Evolutionary conservation across 2,329 filamentous ascomycete genomes (phyloP).

Genomic region (Emydomyces testavorans): DNA sequence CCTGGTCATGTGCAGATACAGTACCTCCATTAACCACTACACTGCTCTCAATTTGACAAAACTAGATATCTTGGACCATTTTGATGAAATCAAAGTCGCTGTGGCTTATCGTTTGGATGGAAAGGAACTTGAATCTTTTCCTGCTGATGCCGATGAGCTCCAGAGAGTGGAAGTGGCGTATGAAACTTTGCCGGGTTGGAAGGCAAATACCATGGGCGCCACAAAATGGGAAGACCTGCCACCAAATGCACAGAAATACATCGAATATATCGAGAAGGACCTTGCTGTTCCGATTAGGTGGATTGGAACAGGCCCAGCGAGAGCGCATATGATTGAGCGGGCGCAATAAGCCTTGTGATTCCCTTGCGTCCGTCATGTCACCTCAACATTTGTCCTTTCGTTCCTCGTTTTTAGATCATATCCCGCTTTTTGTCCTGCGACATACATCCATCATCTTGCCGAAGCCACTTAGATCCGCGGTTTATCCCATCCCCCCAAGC

Average conservation of each 20-base stretch:
- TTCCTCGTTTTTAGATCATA: neutral
- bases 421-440: neutral
- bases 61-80: slow-evolving; percentile 53
- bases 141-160: slow-evolving; percentile 44
- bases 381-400: neutral
- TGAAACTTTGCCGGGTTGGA: slow-evolving; percentile 51
- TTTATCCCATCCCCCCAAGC: neutral
- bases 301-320: slow-evolving; percentile 51
- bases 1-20: slow-evolving; percentile 53
- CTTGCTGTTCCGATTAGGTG: slow-evolving; percentile 49
- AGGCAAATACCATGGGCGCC: slow-evolving; percentile 46
- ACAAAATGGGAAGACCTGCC: slow-evolving; percentile 48
- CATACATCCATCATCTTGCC: neutral
- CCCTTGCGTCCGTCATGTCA: neutral
- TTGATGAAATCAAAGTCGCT: slow-evolving; percentile 52
- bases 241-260: slow-evolving; percentile 46
- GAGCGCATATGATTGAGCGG: slow-evolving; percentile 51
- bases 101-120: slow-evolving; percentile 46
- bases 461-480: neutral
- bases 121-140: slow-evolving; percentile 43
- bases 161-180: slow-evolving; percentile 47
- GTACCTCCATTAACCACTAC: slow-evolving; percentile 44
- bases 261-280: slow-evolving; percentile 50
- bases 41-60: slow-evolving; percentile 52
- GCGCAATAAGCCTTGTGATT: neutral